Evolutionary conservation across 805 yeast species (phyloP).

Genomic region (Wickerhamiella cacticola): DNA sequence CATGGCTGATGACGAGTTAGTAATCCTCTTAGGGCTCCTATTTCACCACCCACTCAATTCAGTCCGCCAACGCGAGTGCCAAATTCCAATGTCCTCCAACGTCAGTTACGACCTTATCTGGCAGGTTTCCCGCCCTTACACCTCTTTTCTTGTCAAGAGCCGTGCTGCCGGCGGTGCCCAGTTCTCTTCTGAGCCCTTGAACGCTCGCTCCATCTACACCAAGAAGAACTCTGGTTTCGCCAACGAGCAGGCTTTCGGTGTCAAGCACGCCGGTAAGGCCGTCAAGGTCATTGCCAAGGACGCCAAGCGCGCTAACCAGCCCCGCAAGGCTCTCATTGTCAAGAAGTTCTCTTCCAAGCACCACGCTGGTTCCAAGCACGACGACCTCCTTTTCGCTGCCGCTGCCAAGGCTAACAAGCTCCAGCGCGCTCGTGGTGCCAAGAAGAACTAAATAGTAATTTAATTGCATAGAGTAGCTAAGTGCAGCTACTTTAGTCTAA

Average conservation of each 20-base stretch:
- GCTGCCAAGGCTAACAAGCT: slow-evolving; percentile 39
- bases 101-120: slow-evolving; percentile 37
- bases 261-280: slow-evolving; percentile 28
- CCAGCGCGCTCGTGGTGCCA: slow-evolving; percentile 31
- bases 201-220: slow-evolving; percentile 37
- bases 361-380: slow-evolving; percentile 37
- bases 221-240: slow-evolving; percentile 38
- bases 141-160: slow-evolving; percentile 39
- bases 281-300: slow-evolving; percentile 35
- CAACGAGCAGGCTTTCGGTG: slow-evolving; percentile 40
- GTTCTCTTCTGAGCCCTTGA: slow-evolving; percentile 41
- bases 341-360: slow-evolving; percentile 20
- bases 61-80: background rate
- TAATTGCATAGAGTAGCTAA: slow-evolving; percentile 12
- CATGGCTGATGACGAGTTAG: background rate
- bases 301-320: slow-evolving; percentile 38
- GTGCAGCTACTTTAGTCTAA: slow-evolving; percentile 16
- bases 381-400: slow-evolving; percentile 39
- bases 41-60: slow-evolving; percentile 5
- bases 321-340: slow-evolving; percentile 31
- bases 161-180: slow-evolving; percentile 31
- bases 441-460: slow-evolving; percentile 27
- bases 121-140: slow-evolving; percentile 39
- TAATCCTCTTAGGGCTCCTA: slow-evolving; percentile 6
- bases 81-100: slow-evolving; percentile 22